These are phyloP conservation scores for Taiwanofungus camphoratus DNA, from an alignment of 1,284 basidiomycete genomes.

Conservation along the genomic window DNA sequence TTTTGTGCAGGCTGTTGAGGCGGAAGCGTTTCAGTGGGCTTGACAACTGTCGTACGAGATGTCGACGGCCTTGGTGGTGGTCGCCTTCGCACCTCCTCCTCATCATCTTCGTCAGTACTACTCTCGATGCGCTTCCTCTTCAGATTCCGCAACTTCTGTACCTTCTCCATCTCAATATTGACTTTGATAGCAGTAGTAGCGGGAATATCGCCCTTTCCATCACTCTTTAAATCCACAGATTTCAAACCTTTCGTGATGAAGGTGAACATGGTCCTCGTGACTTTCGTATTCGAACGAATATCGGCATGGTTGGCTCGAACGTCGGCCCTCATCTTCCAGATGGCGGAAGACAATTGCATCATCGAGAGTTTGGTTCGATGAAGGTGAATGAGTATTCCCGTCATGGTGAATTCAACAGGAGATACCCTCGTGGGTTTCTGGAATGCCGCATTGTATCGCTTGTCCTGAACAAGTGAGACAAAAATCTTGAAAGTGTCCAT, in stretches of 20 bases:
- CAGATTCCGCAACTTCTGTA: neutral
- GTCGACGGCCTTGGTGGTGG: slow-evolving; percentile 4
- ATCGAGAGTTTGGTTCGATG: slow-evolving; percentile 33
- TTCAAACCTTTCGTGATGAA: slow-evolving; percentile 32
- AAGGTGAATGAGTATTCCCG: slow-evolving; percentile 37
- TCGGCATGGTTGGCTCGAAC: slow-evolving; percentile 36
- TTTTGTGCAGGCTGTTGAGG: no score
- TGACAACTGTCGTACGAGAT: neutral
- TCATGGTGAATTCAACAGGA: slow-evolving; percentile 44
- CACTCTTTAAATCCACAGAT: slow-evolving; percentile 14
- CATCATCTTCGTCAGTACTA: slow-evolving; percentile 9
- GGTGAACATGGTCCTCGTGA: slow-evolving; percentile 33
- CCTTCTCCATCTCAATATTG: neutral
- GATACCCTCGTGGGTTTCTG: slow-evolving; percentile 36
- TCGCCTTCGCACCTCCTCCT: neutral
- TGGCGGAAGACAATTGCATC: slow-evolving; percentile 36
- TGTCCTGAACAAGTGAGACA: slow-evolving; percentile 33
- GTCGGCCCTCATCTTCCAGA: slow-evolving; percentile 37
- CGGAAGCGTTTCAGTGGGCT: neutral
- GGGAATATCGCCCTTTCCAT: slow-evolving; percentile 21
- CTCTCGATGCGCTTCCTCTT: slow-evolving; percentile 3
- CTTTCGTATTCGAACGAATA: slow-evolving; percentile 37
- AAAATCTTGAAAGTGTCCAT: slow-evolving; percentile 39
- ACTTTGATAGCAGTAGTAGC: slow-evolving; percentile 14
- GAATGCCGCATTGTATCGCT: slow-evolving; percentile 32